Evolutionary conservation across 2,329 filamentous ascomycete species (phyloP).

Genomic region (Pyrenophora seminiperda): DNA sequence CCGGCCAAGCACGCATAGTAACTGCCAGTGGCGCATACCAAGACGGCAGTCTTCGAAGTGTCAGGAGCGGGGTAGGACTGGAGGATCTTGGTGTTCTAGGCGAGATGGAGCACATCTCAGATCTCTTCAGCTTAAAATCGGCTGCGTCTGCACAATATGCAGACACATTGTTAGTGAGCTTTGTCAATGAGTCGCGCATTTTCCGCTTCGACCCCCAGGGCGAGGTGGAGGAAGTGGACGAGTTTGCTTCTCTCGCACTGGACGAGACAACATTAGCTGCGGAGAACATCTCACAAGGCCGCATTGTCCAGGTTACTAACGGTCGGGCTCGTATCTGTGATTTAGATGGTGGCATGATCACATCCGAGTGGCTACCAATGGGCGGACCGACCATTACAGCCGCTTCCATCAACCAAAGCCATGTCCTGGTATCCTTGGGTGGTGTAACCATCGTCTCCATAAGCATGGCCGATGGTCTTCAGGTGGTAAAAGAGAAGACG

Average conservation of each 20-base stretch:
- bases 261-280: conserved; percentile 73
- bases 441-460: conserved; percentile 75
- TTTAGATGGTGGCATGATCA: conserved; percentile 57
- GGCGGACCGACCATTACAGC: conserved; percentile 68
- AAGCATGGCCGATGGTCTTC: conserved; percentile 63
- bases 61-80: conserved; percentile 90
- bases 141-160: conserved; percentile 56
- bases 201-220: conserved; percentile 77
- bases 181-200: conserved; percentile 80
- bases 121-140: conserved; percentile 70
- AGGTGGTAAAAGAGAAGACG: conserved; percentile 63
- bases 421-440: conserved; percentile 74
- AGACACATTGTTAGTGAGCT: conserved; percentile 80
- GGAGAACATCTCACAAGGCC: conserved; percentile 65
- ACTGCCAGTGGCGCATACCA: conserved; percentile 89
- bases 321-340: conserved; percentile 67
- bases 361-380: conserved; percentile 63
- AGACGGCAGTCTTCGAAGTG: conserved; percentile 85
- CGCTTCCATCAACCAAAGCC: conserved; percentile 73
- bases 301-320: conserved; percentile 77
- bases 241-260: conserved; percentile 73
- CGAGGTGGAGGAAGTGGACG: conserved; percentile 84
- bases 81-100: conserved; percentile 84
- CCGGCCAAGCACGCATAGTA: conserved; percentile 90
- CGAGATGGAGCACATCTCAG: conserved; percentile 74